phyloP scores from a whole-genome alignment of 2,329 filamentous ascomycete genomes.

The Aspergillus carbonarius region DNA sequence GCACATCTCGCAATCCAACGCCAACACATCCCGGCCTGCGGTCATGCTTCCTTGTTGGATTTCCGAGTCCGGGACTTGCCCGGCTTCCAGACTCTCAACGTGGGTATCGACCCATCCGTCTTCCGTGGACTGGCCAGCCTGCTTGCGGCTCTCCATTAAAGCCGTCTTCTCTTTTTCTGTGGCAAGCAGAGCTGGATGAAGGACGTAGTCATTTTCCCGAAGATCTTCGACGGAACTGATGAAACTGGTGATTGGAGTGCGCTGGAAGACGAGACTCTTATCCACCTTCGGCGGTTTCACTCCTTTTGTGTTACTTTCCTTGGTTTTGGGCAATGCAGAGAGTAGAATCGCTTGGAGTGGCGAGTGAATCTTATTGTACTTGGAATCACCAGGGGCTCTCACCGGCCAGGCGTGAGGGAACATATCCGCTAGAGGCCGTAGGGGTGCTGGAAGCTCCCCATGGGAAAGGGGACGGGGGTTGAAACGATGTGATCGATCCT shows the following conservation, averaged over 20 bases:
- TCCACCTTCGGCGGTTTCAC: constrained; percentile 63
- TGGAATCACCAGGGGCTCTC: constrained; percentile 81
- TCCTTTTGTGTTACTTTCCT: constrained; percentile 63
- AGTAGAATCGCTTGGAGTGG: constrained; percentile 82
- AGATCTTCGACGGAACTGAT: constrained; percentile 72
- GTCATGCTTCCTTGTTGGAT: constrained; percentile 81
- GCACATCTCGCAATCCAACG: constrained; percentile 97
- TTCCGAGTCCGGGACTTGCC: constrained; percentile 64
- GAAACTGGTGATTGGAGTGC: constrained; percentile 80
- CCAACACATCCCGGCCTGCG: constrained; percentile 73
- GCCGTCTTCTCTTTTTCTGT: constrained; percentile 56
- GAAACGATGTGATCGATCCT: constrained; percentile 33
- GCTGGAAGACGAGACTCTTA: constrained; percentile 68
- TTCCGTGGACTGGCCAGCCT: constrained; percentile 48
- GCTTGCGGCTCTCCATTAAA: constrained; percentile 54
- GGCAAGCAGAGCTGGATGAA: constrained; percentile 74
- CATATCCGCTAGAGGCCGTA: constrained; percentile 72
- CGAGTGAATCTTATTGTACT: constrained; percentile 77
- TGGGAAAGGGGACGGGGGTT: constrained; percentile 34
- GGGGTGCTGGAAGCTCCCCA: constrained; percentile 44
- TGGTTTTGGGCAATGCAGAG: constrained; percentile 66
- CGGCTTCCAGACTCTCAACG: constrained; percentile 66
- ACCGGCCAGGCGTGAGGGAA: constrained; percentile 90
- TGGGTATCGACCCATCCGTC: constrained; percentile 81
- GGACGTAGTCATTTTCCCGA: constrained; percentile 75